Percentiles rank a stretch among this genome's conserved stretches.
Conservation (phyloP, 306 rosid genomes). For the Trichosanthes cucumerina region DNA sequence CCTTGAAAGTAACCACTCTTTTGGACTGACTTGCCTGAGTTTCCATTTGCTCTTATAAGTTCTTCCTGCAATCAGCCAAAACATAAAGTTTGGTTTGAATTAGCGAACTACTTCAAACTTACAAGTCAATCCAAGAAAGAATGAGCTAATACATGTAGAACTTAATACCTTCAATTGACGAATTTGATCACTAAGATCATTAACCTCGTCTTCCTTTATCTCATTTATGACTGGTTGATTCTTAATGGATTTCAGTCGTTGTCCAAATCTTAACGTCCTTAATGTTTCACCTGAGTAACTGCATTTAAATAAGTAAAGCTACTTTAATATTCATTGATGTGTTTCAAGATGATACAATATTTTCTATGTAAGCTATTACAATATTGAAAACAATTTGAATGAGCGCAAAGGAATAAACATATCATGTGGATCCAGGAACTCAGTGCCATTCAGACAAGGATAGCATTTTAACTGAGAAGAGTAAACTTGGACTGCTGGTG, state of each 20-base stretch:
- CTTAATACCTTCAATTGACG: constrained; percentile 69
- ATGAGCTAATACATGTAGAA: neutral
- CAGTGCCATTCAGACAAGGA: neutral
- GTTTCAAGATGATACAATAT: neutral
- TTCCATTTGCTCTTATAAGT: constrained; percentile 67
- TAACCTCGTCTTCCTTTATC: constrained; percentile 74
- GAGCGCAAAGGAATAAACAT: neutral
- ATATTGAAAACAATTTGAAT: neutral
- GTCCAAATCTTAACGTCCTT: constrained; percentile 78
- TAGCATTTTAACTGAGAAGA: neutral
- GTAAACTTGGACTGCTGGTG: neutral
- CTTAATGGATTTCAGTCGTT: constrained; percentile 54
- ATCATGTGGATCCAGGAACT: neutral
- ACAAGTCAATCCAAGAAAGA: neutral
- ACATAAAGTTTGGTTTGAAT: neutral
- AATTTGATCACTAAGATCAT: constrained; percentile 86
- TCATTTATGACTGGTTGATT: constrained; percentile 77
- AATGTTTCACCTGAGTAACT: constrained; percentile 57
- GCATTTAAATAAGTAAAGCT: constrained; percentile 31
- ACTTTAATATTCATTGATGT: neutral
- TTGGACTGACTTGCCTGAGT: constrained; percentile 30
- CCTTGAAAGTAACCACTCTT: constrained; percentile 52
- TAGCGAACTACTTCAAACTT: constrained; percentile 11
- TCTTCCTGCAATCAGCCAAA: constrained; percentile 55
- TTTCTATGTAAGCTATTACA: neutral